Percentiles rank a stretch among this genome's conserved stretches.
phyloP scores from a whole-genome alignment of 176 grass and related monocot species.

The Rhynchospora breviuscula region DNA sequence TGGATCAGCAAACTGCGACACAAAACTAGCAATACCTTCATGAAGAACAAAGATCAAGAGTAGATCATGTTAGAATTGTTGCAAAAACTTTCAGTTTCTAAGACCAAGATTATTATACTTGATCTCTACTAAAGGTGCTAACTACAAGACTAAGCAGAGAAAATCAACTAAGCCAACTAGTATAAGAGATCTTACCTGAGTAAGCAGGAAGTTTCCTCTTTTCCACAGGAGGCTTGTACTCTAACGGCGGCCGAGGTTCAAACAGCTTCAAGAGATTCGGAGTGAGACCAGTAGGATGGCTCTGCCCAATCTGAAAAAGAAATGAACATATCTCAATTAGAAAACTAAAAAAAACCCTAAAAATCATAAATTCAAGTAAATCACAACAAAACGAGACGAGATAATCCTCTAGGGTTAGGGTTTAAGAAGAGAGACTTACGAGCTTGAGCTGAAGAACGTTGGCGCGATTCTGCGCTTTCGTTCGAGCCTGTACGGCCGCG shows the following conservation, averaged over 20 bases:
- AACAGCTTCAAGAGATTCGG: slow-evolving; percentile 91
- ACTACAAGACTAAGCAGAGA: neutral
- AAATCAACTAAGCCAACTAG: neutral
- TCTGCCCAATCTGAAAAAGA: slow-evolving; percentile 69
- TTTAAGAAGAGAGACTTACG: slow-evolving; percentile 35
- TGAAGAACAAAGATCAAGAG: neutral
- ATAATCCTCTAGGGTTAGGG: slow-evolving; percentile 32
- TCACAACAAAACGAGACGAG: neutral
- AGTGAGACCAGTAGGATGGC: slow-evolving; percentile 80
- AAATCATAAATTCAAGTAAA: slow-evolving; percentile 10
- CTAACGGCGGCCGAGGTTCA: slow-evolving; percentile 64
- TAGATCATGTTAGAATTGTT: neutral
- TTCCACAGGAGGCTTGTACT: slow-evolving; percentile 66
- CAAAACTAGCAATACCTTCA: slow-evolving; percentile 63
- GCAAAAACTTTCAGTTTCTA: neutral
- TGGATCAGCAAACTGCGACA: slow-evolving; percentile 46
- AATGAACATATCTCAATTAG: slow-evolving; percentile 4
- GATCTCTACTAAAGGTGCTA: neutral
- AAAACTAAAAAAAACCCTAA: neutral
- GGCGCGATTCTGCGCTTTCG: slow-evolving; percentile 65
- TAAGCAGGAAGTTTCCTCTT: slow-evolving; percentile 64
- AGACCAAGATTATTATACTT: neutral
- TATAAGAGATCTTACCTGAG: slow-evolving; percentile 28
- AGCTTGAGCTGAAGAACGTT: slow-evolving; percentile 90
- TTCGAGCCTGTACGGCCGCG: slow-evolving; percentile 48